Conservation (phyloP, 2,329 filamentous ascomycete species). For the Pestalotiopsis sp. region DNA sequence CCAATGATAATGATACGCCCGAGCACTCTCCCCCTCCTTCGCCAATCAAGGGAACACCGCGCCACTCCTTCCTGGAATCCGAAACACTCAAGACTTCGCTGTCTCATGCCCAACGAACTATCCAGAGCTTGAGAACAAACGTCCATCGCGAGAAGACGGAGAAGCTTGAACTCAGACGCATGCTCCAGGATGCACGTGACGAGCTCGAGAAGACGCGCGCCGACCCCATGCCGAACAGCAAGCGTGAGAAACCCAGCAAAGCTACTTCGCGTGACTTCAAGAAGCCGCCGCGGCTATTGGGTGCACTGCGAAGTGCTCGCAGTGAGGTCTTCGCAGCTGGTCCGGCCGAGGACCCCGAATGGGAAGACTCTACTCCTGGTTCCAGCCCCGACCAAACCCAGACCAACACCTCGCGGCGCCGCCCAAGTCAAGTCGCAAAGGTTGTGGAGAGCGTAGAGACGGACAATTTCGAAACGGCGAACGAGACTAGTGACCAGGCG, state of each 20-base stretch:
- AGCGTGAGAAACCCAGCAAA: slow-evolving; percentile 64
- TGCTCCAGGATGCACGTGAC: slow-evolving; percentile 93
- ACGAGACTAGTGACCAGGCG: slow-evolving; percentile 70
- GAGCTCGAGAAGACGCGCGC: slow-evolving; percentile 77
- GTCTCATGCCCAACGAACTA: slow-evolving; percentile 92
- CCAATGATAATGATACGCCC: slow-evolving; percentile 72
- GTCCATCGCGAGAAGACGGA: slow-evolving; percentile 98
- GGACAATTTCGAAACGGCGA: slow-evolving; percentile 80
- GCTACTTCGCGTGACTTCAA: slow-evolving; percentile 71
- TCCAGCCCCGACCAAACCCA: slow-evolving; percentile 49
- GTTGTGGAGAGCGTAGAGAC: slow-evolving; percentile 44
- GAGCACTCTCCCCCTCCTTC: slow-evolving; percentile 91
- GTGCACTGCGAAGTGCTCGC: slow-evolving; percentile 70
- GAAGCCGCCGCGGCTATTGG: slow-evolving; percentile 78
- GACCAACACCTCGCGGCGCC: slow-evolving; percentile 26
- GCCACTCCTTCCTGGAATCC: slow-evolving; percentile 89
- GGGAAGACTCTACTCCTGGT: slow-evolving; percentile 79
- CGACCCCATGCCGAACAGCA: slow-evolving; percentile 43
- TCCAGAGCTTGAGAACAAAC: slow-evolving; percentile 92
- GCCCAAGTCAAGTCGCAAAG: slow-evolving; percentile 29
- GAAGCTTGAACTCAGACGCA: slow-evolving; percentile 91
- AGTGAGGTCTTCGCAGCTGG: slow-evolving; percentile 69
- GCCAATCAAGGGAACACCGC: slow-evolving; percentile 86
- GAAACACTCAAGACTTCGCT: slow-evolving; percentile 95
- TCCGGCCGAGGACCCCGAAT: slow-evolving; percentile 74